Base-by-base conservation (phyloP, 805 yeast species). In the Candida dendrica region DNA sequence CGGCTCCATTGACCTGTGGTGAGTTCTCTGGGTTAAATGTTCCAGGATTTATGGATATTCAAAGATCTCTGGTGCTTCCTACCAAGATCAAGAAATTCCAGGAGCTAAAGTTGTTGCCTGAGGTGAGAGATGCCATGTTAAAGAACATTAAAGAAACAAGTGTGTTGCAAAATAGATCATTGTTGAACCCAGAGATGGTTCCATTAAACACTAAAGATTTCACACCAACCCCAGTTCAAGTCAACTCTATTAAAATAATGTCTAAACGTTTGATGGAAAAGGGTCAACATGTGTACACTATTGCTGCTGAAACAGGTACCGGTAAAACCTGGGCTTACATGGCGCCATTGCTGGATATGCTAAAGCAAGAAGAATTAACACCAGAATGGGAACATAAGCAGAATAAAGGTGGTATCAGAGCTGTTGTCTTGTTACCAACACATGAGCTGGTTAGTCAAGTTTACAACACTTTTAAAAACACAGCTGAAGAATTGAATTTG, bases 271-370 rank as follows among this genome's bases (percentile, higher is more conserved):
- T 66, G 14, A 60, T 61, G 64, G 61, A 61, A 20, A 59, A 58
- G 7, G 64, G 69, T 44, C 52, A 79, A 38, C 78, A 79, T 49
- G 73, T 81, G 1, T 87, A 77, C 66, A 77, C 93, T 2, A 61
- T 91, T 42, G 97, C 98, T 1, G 96, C 97, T 3, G 98, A 93
- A 59, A 91, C 98, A 0, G 98, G 98, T 0, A 84, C 95, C 0
- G 98, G 98, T 8, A 91, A 91, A 58, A 91, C 98, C 0, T 79
- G 95, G 80, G 89, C 97, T 0, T 91, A 90, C 55, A 57, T 93
- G 46, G 78, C 84, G 0, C 90, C 96, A 0, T 47, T 91, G 30
- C 48, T 90, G 32, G 83, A 87, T 38, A 77, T 75, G 47, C 61
- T 90, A 47, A 75, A 78, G 45, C 77, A 74, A 39, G 80, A 81